Conservation (phyloP, 306 rosid genomes). For the Abrus pulchellus region DNA sequence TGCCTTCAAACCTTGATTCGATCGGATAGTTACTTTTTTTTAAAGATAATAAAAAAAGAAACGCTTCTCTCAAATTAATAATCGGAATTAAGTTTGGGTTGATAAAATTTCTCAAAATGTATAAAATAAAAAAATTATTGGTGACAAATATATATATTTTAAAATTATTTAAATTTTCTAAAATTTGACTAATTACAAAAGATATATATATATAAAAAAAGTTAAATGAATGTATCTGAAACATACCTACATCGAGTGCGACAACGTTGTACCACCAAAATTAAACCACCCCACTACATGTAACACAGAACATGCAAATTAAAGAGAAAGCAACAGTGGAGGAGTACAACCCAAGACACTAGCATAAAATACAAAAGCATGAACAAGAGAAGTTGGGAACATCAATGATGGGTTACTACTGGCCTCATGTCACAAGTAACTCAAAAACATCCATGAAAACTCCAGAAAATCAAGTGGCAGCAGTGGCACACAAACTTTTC, state of each 20-base stretch:
- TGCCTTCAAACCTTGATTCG: no score
- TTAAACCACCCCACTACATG: neutral
- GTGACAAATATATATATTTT: no score
- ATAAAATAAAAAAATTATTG: no score
- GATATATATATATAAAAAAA: no score
- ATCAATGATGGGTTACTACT: neutral
- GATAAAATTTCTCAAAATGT: no score
- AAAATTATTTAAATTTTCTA: no score
- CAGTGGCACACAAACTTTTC: no score
- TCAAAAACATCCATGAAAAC: constrained; percentile 3
- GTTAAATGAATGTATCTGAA: neutral
- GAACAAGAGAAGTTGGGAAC: constrained; percentile 6
- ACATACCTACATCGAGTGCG: neutral
- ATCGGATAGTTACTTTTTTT: no score
- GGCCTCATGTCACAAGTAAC: constrained; percentile 5
- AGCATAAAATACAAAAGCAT: neutral
- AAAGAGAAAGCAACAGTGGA: neutral
- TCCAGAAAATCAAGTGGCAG: neutral
- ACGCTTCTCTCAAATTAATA: no score
- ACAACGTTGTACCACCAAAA: neutral
- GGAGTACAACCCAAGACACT: neutral
- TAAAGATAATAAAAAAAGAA: no score
- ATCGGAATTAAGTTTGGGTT: no score
- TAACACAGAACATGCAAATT: neutral
- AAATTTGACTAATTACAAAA: no score